These are phyloP conservation scores for Collybiopsis luxurians DNA, from an alignment of 768 basidiomycete genomes.

Conservation along the genomic window DNA sequence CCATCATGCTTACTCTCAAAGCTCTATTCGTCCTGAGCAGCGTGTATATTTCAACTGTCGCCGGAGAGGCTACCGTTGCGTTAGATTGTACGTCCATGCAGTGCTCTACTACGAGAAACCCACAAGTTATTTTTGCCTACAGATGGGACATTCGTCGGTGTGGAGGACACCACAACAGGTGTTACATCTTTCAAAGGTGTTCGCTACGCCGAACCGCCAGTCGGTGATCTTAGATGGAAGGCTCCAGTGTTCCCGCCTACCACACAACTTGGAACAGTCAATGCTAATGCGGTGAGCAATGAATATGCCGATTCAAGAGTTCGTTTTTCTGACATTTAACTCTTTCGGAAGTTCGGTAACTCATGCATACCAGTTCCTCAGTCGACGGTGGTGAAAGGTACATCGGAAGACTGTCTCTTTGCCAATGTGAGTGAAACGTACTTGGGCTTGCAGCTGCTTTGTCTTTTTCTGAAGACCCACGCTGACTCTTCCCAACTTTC, in stretches of 20 bases:
- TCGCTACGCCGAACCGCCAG: slow-evolving; percentile 41
- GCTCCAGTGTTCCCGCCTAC: slow-evolving; percentile 37
- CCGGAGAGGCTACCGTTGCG: neutral
- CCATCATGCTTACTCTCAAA: neutral
- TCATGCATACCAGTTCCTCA: slow-evolving; percentile 33
- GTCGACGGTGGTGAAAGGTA: slow-evolving; percentile 22
- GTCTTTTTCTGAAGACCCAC: no score
- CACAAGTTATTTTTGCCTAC: no score
- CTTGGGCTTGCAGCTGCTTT: neutral
- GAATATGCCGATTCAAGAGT: neutral
- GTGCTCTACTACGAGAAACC: no score
- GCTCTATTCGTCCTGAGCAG: neutral
- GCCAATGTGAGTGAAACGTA: slow-evolving; percentile 30
- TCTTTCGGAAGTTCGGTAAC: slow-evolving; percentile 26
- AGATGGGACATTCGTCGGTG: slow-evolving; percentile 39
- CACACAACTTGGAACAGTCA: slow-evolving; percentile 31
- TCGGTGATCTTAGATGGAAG: slow-evolving; percentile 38
- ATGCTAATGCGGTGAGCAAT: slow-evolving; percentile 30
- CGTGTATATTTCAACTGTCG: neutral
- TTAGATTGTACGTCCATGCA: neutral
- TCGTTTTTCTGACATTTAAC: neutral
- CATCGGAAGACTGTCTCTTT: slow-evolving; percentile 42
- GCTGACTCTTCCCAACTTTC: no score
- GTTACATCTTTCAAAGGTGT: slow-evolving; percentile 38
- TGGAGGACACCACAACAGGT: slow-evolving; percentile 24